Base-by-base conservation (phyloP, 1,139 yeast species). In the Suhomyces guaymorum region DNA sequence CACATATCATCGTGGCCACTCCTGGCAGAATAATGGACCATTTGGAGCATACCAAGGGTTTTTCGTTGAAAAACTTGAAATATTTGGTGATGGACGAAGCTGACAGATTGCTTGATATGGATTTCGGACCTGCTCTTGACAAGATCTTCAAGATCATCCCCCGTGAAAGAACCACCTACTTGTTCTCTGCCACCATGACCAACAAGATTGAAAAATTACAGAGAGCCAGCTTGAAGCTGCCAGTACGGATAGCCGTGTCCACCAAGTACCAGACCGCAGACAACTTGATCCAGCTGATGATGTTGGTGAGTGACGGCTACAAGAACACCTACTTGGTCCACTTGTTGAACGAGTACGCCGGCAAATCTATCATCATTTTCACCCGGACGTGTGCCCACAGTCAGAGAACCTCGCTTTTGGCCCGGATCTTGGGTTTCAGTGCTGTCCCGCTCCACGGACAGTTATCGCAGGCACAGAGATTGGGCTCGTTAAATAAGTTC, bases 1-100 rank as follows among this genome's bases (percentile, higher is more conserved):
- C 98, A 2, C 98, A 92, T 54, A 75, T 92, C 30, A 75, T 92
- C 37, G 96, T 92, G 39, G 97, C 97, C 15, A 92, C 99, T 0
- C 97, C 97, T 0, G 98, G 98, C 47, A 76, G 99, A 58, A 71
- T 92, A 39, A 79, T 90, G 80, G 98, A 92, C 60, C 98, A 92
- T 66, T 70, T 92, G 54, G 97, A 92, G 57, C 83, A 88, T 53
- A 92, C 97, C 8, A 88, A 88, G 58, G 97, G 97, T 2, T 92
- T 92, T 54, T 79, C 86, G 2, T 66, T 92, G 47, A 78, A 88
- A 43, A 82, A 83, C 38, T 70, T 92, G 55, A 82, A 85, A 57
- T 92, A 75, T 58, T 72, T 92, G 42, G 95, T 92, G 6, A 83
- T 92, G 87, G 98, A 92, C 62, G 98, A 92, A 67, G 97, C 97